A percentile compares a stretch with the other conserved stretches of the same genome.
These are phyloP conservation scores for Verticillium dahliae DNA, from an alignment of 2,329 filamentous ascomycete genomes.

Conservation along the genomic window DNA sequence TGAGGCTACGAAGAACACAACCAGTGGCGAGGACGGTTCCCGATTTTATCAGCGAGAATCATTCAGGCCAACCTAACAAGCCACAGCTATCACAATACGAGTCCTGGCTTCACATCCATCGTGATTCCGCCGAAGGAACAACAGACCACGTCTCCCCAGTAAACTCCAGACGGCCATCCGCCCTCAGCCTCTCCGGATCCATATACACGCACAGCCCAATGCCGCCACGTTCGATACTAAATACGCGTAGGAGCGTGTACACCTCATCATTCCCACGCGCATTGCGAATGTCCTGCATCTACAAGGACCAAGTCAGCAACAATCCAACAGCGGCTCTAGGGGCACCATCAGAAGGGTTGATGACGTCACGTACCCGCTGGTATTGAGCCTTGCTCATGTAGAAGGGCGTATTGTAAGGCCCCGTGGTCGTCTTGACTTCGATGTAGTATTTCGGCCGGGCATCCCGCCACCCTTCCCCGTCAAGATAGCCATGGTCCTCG, in stretches of 20 bases:
- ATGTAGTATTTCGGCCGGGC: slow-evolving; percentile 33
- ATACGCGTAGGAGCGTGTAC: slow-evolving; percentile 1
- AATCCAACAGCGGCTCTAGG: background rate
- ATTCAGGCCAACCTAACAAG: too few relatives aligned
- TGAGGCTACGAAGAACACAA: background rate
- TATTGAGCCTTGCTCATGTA: slow-evolving; percentile 41
- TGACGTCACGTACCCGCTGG: slow-evolving; percentile 22
- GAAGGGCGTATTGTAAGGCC: slow-evolving; percentile 29
- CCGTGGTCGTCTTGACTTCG: slow-evolving; percentile 44
- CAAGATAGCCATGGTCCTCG: slow-evolving; percentile 25
- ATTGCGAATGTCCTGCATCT: background rate
- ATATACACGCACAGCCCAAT: background rate
- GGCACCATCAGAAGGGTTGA: background rate
- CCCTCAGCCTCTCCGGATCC: background rate
- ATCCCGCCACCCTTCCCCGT: slow-evolving; percentile 16
- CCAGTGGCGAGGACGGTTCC: too few relatives aligned
- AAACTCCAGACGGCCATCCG: background rate
- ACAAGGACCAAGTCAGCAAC: background rate
- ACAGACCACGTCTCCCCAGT: slow-evolving; percentile 2
- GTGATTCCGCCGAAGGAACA: background rate
- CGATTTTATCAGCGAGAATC: too few relatives aligned
- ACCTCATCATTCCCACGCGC: background rate
- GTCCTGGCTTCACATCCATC: background rate
- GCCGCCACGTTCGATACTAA: background rate
- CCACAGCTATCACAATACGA: background rate